These are phyloP conservation scores for Sclerotiophoma versabilis DNA, from an alignment of 2,329 filamentous ascomycete genomes.

Conservation along the genomic window DNA sequence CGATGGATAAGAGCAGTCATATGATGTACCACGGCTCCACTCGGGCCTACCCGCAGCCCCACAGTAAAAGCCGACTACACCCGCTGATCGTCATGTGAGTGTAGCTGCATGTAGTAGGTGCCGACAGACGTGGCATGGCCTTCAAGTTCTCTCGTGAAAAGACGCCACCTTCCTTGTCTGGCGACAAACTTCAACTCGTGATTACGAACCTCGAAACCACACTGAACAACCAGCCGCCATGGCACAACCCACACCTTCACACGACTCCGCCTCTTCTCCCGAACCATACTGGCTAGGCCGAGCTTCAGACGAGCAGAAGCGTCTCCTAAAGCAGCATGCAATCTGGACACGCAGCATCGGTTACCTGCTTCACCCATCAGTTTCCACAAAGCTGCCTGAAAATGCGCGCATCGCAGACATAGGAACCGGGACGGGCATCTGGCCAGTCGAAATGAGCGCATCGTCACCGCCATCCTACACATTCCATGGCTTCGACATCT, in stretches of 20 bases:
- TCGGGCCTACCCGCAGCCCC: slow-evolving; percentile 11
- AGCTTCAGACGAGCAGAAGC: slow-evolving; percentile 36
- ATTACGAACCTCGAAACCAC: not conserved
- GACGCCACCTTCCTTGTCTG: too few relatives aligned
- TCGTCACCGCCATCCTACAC: slow-evolving; percentile 27
- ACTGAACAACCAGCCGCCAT: not conserved
- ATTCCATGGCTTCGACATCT: slow-evolving; percentile 42
- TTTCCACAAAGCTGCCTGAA: slow-evolving; percentile 22
- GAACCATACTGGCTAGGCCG: slow-evolving; percentile 42
- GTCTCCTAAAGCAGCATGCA: slow-evolving; percentile 36
- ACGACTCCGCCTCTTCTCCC: not conserved
- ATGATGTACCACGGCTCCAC: not conserved
- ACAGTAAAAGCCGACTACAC: slow-evolving; percentile 3
- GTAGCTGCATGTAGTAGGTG: slow-evolving; percentile 11
- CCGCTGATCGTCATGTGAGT: slow-evolving; percentile 4
- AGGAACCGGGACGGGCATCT: slow-evolving; percentile 42
- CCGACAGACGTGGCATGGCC: slow-evolving; percentile 3
- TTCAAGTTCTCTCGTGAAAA: not conserved
- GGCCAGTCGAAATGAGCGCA: slow-evolving; percentile 33
- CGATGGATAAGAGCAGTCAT: not conserved
- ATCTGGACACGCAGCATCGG: slow-evolving; percentile 38
- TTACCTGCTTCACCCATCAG: slow-evolving; percentile 37
- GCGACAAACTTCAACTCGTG: too few relatives aligned
- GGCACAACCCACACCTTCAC: not conserved
- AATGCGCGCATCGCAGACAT: slow-evolving; percentile 41